Evolutionary conservation across 2,329 filamentous ascomycete species (phyloP), one percentile per base, ranked within the genome.

Genomic region (Ambrosiella cleistominuta): DNA sequence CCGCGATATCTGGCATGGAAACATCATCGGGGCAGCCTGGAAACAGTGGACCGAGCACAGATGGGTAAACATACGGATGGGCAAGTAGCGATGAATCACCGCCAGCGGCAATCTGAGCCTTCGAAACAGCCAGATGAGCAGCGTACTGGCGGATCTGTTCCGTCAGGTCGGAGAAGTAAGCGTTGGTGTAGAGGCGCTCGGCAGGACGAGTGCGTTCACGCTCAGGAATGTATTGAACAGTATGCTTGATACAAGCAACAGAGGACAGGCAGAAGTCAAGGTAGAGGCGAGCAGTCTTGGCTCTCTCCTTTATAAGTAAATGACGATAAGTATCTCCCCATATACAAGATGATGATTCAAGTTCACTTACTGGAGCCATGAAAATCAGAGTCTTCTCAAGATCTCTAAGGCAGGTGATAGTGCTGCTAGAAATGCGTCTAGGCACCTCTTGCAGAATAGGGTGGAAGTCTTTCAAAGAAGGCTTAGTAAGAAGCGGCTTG

Each of bases 161-260:
- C 69, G 94, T 84, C 62, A 97, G 82, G 74, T 97, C 91, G 73
- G 96, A 85, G 69, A 96, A 96, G 73, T 97, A 97, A 68, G 88
- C 88, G 78, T 86, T 88, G 77, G 85, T 93, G 76, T 96, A 97
- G 64, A 89, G 88, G 66, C 86, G 83, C 71, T 97, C 91, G 71
- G 81, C 76, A 61, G 87, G 85, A 69, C 88, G 82, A 64, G 84
- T 83, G 73, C 91, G 87, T 70, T 97, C 90, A 68, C 82, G 82
- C 68, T 94, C 88, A 75, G 81, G 84, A 63, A 96, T 77, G 70
- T 85, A 84, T 70, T 88, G 83, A 70, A 94, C 87, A 61, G 88
- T 93, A 63, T 88, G 84, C 75, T 94, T 86, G 68, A 95, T 83
- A 72, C 89, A 93, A 70, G 82, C 83, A 69, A 96, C 88, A 63